Conservation (phyloP, 192 early-diverging fungal genomes). For the Phycomyces blakesleeanus region DNA sequence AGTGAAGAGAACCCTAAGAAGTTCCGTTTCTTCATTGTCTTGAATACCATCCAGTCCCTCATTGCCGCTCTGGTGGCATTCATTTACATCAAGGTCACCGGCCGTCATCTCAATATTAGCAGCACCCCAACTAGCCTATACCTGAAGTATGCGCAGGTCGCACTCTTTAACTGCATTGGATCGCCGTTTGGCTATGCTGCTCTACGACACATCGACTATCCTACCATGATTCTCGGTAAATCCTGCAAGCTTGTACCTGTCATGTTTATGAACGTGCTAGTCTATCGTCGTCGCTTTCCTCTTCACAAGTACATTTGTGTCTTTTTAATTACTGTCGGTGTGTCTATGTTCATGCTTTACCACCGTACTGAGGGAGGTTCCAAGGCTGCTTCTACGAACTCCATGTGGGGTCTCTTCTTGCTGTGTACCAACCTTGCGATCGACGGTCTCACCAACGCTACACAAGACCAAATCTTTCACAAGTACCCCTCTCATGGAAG, state of each 20-base stretch:
- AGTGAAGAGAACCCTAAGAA: slow-evolving; percentile 26
- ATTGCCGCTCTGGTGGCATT: slow-evolving; percentile 72
- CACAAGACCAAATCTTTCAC: slow-evolving; percentile 92
- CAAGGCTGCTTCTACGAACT: slow-evolving; percentile 51
- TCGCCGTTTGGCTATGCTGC: slow-evolving; percentile 93
- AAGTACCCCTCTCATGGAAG: slow-evolving; percentile 59
- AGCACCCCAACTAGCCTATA: slow-evolving; percentile 32
- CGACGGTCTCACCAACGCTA: slow-evolving; percentile 94
- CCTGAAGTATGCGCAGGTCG: slow-evolving; percentile 70
- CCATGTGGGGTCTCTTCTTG: slow-evolving; percentile 76
- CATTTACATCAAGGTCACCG: slow-evolving; percentile 63
- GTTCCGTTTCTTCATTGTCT: slow-evolving; percentile 90
- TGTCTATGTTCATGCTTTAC: slow-evolving; percentile 90
- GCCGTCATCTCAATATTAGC: slow-evolving; percentile 39
- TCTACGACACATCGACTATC: slow-evolving; percentile 93
- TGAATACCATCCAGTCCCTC: slow-evolving; percentile 84
- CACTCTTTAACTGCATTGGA: slow-evolving; percentile 69
- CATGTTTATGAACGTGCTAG: slow-evolving; percentile 89
- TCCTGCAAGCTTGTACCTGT: slow-evolving; percentile 97
- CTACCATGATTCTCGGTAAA: slow-evolving; percentile 94
- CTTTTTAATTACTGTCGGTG: slow-evolving; percentile 81
- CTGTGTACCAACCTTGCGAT: slow-evolving; percentile 82
- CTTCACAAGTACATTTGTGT: slow-evolving; percentile 88
- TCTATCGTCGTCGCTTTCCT: slow-evolving; percentile 86
- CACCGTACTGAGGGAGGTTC: slow-evolving; percentile 53